These are phyloP conservation scores for Cladophialophora carrionii DNA, from an alignment of 2,329 filamentous ascomycete species.

Conservation along the genomic window DNA sequence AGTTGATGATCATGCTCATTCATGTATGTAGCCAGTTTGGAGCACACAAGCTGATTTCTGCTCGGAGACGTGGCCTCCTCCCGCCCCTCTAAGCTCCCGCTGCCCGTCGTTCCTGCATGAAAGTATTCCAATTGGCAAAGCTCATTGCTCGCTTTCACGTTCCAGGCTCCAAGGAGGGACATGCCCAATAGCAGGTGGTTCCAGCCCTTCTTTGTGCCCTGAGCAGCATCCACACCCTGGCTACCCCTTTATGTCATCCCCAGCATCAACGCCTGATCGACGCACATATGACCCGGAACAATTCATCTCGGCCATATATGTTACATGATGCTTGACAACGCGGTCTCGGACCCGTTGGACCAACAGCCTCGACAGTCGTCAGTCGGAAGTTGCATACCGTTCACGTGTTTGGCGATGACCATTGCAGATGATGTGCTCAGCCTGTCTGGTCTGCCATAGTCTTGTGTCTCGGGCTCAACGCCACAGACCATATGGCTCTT, in stretches of 20 bases:
- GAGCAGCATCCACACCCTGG: slow-evolving; percentile 3
- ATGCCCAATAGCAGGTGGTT: slow-evolving; percentile 15
- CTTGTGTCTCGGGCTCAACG: slow-evolving; percentile 46
- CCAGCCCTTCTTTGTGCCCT: slow-evolving; percentile 2
- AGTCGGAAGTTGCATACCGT: background rate
- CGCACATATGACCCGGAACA: slow-evolving; percentile 8
- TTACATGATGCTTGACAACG: background rate
- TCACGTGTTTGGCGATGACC: background rate
- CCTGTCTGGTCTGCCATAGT: background rate
- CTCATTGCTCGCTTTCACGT: slow-evolving; percentile 5
- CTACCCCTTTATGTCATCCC: slow-evolving; percentile 7
- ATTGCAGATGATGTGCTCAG: background rate
- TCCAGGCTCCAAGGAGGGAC: background rate
- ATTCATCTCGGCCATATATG: slow-evolving; percentile 1
- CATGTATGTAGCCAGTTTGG: background rate
- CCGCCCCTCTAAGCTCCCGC: background rate
- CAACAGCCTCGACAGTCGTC: background rate
- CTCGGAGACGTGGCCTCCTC: background rate
- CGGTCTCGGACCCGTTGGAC: background rate
- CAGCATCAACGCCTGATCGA: background rate
- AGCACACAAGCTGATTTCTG: background rate
- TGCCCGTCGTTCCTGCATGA: slow-evolving; percentile 15
- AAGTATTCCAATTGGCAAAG: slow-evolving; percentile 7
- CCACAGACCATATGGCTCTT: slow-evolving; percentile 68
- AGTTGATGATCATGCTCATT: background rate